Evolutionary conservation across 2,329 filamentous ascomycete species (phyloP).

Genomic region (Apiospora phragmitis): DNA sequence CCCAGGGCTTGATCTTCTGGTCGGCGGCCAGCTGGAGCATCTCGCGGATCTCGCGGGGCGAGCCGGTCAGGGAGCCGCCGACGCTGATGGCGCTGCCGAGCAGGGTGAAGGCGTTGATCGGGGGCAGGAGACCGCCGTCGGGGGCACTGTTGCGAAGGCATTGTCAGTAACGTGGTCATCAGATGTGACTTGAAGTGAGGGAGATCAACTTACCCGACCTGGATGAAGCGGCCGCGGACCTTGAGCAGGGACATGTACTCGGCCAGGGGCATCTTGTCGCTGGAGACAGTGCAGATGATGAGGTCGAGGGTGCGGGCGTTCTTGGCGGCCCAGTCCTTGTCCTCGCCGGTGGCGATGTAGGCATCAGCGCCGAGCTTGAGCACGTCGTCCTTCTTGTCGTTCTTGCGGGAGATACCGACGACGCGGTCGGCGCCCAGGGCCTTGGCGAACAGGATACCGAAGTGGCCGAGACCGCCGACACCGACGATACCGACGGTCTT

Average conservation of each 20-base stretch:
- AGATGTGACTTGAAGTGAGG: too few species aligned
- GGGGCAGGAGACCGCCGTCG: slow-evolving; percentile 49
- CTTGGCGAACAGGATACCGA: slow-evolving; percentile 17
- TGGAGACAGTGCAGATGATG: slow-evolving; percentile 18
- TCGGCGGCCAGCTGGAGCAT: slow-evolving; percentile 63
- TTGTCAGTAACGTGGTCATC: background rate
- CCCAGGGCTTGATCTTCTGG: slow-evolving; percentile 58
- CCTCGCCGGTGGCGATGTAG: slow-evolving; percentile 18
- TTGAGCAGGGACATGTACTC: slow-evolving; percentile 16
- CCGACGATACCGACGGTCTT: slow-evolving; percentile 18
- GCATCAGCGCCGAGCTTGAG: slow-evolving; percentile 17
- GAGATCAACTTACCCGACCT: slow-evolving; percentile 14
- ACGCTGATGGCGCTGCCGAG: slow-evolving; percentile 56
- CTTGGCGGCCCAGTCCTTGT: slow-evolving; percentile 16
- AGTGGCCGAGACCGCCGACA: slow-evolving; percentile 17
- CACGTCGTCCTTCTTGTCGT: slow-evolving; percentile 15
- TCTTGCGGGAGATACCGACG: slow-evolving; percentile 17
- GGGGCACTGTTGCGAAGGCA: slow-evolving; percentile 42
- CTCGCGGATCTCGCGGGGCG: slow-evolving; percentile 58
- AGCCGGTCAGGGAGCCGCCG: slow-evolving; percentile 48
- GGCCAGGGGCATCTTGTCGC: slow-evolving; percentile 17
- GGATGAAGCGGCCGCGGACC: slow-evolving; percentile 16
- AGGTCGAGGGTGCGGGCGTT: slow-evolving; percentile 16
- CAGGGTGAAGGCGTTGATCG: slow-evolving; percentile 56
- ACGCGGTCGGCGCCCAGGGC: slow-evolving; percentile 16